Evolutionary conservation across 2,329 filamentous ascomycete species (phyloP), one percentile per base, ranked within the genome.

Genomic region (Ophiostoma sp.): DNA sequence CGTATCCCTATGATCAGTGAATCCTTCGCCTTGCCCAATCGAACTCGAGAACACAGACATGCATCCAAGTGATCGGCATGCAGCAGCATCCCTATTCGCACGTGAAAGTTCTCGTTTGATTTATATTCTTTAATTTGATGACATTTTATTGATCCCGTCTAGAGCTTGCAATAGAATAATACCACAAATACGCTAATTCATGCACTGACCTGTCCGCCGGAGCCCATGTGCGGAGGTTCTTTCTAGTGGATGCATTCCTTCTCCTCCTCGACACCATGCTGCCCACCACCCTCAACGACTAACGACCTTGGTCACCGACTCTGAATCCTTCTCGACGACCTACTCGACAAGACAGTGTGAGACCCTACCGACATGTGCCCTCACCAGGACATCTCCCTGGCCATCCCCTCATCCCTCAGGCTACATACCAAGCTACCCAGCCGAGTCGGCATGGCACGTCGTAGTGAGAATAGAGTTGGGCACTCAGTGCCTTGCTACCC

Each of bases 381-480:
- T 27, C n/a, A 57, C 8, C n/a, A 27, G 27, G 52, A 27, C 52
- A 57, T 57, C 7, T 27, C 52, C 23, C 52, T 57, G 52, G n/a
- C 10, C 52, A 57, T 13, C 17, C n/a, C 52, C 44, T 48, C 44
- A 20, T 20, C 13, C 15, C 39, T 1, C 39, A 41, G 15, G 44
- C 17, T 15, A 57, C n/a, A 15, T 15, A 57, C n/a, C 52, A 27
- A 27, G 52, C 20, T 7, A 6, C 48, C 17, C 10, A 11, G 17
- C 6, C 1, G 4, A n/a, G 48, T 23, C 52, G 15, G 4, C 41
- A 20, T 20, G 41, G 15, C 20, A 57, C 52, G 52, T 57, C 52
- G 52, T 57, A 57, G 52, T 57, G 52, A 27, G 52, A 57, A 57
- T 27, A 57, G 52, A 57, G 52, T 48, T 48, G 44, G 7, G 13